These are phyloP conservation scores for Cotoneaster glaucophyllus DNA, from an alignment of 306 rosid species.

Conservation along the genomic window DNA sequence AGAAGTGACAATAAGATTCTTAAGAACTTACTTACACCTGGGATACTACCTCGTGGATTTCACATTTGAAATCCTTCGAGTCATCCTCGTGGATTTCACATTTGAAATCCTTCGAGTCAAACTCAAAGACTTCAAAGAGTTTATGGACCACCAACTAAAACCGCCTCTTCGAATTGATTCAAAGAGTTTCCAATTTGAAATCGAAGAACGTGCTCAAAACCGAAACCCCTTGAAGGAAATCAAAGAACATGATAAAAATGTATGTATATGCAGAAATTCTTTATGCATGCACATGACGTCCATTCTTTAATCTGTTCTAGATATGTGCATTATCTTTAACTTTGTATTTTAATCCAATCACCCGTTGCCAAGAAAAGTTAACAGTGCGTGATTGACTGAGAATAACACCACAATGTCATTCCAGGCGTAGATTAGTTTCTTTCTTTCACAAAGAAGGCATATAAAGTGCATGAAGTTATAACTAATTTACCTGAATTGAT, in stretches of 20 bases:
- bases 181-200: neutral
- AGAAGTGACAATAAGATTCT: neutral
- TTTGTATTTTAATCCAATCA: neutral
- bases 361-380: neutral
- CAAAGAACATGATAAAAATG: neutral
- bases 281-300: neutral
- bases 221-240: neutral
- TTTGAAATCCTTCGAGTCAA: neutral
- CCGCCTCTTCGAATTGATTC: no score
- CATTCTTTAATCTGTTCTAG: neutral
- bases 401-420: neutral
- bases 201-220: neutral
- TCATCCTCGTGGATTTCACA: neutral
- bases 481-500: constrained; percentile 60
- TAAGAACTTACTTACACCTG: neutral
- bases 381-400: neutral
- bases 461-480: neutral
- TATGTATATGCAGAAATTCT: neutral
- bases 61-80: neutral
- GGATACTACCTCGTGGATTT: neutral
- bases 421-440: no score
- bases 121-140: neutral
- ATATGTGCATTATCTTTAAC: neutral
- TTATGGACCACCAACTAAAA: neutral
- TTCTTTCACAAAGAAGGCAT: neutral